Evolutionary conservation across 305 asterid genomes (phyloP), one percentile per base, ranked within the genome.

Genomic region (Fraxinus velutina): DNA sequence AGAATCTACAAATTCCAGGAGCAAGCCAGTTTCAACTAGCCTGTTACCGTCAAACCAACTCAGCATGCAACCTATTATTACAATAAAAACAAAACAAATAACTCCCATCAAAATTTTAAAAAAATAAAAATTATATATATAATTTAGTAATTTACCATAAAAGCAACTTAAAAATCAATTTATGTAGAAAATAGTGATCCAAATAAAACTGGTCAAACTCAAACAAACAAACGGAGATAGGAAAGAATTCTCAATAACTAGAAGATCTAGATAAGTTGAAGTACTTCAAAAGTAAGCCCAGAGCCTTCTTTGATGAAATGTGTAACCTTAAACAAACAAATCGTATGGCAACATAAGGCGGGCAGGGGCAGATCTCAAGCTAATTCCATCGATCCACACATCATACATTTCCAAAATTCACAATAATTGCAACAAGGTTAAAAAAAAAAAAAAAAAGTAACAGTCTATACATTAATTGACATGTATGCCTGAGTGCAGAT

Each of bases 331-430:
- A 77, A 77, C 15, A 36, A 62, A 82, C 78, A 36, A 76, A 37
- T 77, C 73, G 80, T 17, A 83, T 55, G 73, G 55, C 78, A 80
- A 44, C 82, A 87, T 64, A 64, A 73, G 83, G 70, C 89, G 30
- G 30, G 30, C 30, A 27, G 30, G 78, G 86, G 89, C 87, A 83
- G 86, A 89, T 88, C 94, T 85, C 85, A 72, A 88, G 73, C 64
- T 84, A 72, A 79, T 82, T 68, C 71, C 79, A 52, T 62, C 39
- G 32, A 80, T 78, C 52, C 42, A 83, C 87, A 79, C 71, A 86
- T 50, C 76, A 82, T 70, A 77, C 30, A 44, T 78, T 62, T 52
- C 17, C 34, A 39, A 76, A 47, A 84, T 75, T 55, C 62, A 78
- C 74, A 75, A 76, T 15, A 52, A 55, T 21, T 4, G 10, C 76